Evolutionary conservation across 1,284 basidiomycete genomes (phyloP), one percentile per base, ranked within the genome.

Genomic region (Ganoderma resinaceum): DNA sequence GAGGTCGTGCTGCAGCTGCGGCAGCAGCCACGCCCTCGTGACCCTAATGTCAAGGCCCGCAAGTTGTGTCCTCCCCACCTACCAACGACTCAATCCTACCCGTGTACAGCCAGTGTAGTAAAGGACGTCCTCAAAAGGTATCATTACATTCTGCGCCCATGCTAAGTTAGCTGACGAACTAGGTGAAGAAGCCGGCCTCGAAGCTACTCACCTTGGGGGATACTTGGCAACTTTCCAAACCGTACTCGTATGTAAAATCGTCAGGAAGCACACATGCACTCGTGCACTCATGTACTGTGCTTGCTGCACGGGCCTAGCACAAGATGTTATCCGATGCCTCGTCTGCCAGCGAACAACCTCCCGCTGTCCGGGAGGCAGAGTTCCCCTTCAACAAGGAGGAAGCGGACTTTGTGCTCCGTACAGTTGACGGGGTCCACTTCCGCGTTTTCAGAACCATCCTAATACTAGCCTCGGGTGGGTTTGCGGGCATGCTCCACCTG

Each of bases 321-420:
- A 38, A n/a, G 18, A 60, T 40, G 37, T 29, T 23, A 23, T 23
- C 58, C n/a, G 58, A 60, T 8, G 58, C 14, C 23, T 5, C 23
- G 14, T 26, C n/a, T 6, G 33, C 16, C 7, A 35, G 18, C 2
- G 57, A 35, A 37, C n/a, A 37, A 12, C 20, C 33, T 9, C 58
- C 14, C 37, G n/a, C 35, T 5, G n/a, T 29, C 37, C 33, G 58
- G 58, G 58, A 40, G 37, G 58, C 58, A 18, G 20, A 18, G 8
- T 37, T 58, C 12, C 72, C 78, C 0, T 76, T 74, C 66, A 38
- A 73, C 63, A 67, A 43, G 16, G 26, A 63, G 0, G 62, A 66
- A 43, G 72, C 76, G 18, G 74, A 76, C 38, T 23, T 72, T 35
- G 62, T 72, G 7, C 53, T 76, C 6, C 67, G 63, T 9, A 66